Percentiles rank a stretch among this genome's conserved stretches.
Conservation (phyloP, 2,329 filamentous ascomycete genomes). For the Periconia sp. region DNA sequence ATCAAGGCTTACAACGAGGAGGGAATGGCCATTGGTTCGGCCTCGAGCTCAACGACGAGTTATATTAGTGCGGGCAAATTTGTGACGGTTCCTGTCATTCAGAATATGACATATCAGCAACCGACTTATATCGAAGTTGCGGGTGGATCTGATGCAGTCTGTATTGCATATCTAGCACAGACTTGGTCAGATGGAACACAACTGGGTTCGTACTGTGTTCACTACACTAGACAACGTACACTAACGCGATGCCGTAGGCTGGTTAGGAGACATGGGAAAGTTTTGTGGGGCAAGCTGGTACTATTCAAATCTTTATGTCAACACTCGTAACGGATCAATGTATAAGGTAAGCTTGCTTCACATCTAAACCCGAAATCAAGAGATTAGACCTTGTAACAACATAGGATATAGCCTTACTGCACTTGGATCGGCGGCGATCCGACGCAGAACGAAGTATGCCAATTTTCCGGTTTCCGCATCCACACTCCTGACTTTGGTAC, state of each 20-base stretch:
- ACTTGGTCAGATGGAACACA: slow-evolving; percentile 14
- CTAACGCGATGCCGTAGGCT: too few species aligned
- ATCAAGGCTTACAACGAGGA: slow-evolving; percentile 8
- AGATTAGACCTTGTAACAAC: not conserved
- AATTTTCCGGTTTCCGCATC: slow-evolving; percentile 7
- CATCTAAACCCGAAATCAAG: too few species aligned
- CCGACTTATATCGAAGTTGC: slow-evolving; percentile 7
- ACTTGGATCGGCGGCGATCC: slow-evolving; percentile 7
- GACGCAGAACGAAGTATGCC: not conserved
- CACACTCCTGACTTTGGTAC: slow-evolving; percentile 9
- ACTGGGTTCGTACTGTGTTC: too few species aligned
- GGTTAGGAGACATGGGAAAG: slow-evolving; percentile 16
- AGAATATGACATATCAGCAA: slow-evolving; percentile 7
- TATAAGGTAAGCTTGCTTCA: slow-evolving; percentile 9
- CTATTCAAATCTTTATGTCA: slow-evolving; percentile 7
- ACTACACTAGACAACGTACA: too few species aligned
- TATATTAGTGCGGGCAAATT: slow-evolving; percentile 1
- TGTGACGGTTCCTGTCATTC: slow-evolving; percentile 1
- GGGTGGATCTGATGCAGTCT: slow-evolving; percentile 14
- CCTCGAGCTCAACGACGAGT: not conserved
- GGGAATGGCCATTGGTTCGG: slow-evolving; percentile 1
- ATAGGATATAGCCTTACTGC: slow-evolving; percentile 11
- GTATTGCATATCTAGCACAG: slow-evolving; percentile 18
- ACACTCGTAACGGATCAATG: slow-evolving; percentile 5
- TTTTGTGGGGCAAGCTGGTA: slow-evolving; percentile 10